A percentile compares a stretch with the other conserved stretches of the same genome.
Evolutionary conservation across 345 rosid species (phyloP).

Genomic region (Moricandia arvensis): DNA sequence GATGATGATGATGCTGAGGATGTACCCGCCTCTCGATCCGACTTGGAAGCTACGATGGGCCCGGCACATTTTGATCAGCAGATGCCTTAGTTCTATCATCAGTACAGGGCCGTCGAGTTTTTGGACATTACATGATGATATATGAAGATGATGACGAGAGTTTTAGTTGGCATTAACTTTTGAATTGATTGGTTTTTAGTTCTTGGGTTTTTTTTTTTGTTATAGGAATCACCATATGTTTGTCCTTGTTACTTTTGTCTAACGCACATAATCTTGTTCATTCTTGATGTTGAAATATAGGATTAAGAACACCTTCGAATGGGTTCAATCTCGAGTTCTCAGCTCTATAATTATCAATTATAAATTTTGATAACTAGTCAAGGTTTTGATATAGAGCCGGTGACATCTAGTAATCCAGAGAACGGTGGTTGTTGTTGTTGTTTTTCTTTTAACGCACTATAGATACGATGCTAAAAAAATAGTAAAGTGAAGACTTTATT

Average conservation of each 20-base stretch:
- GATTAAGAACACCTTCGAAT: neutral
- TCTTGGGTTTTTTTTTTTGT: neutral
- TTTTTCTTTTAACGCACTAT: neutral
- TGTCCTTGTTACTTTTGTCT: neutral
- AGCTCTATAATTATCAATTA: neutral
- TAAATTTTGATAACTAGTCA: neutral
- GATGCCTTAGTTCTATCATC: neutral
- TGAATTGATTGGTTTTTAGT: neutral
- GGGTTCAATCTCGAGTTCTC: neutral
- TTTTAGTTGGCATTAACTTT: neutral
- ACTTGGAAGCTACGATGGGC: slow-evolving; percentile 6
- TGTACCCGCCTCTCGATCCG: slow-evolving; percentile 6
- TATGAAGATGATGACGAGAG: neutral
- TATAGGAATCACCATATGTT: neutral
- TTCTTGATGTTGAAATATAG: neutral
- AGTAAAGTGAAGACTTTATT: neutral
- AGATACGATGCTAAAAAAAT: neutral
- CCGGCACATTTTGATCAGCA: neutral
- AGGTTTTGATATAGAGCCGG: neutral
- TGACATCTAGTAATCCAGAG: neutral
- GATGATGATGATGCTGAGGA: slow-evolving; percentile 1
- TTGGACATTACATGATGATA: neutral
- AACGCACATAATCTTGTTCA: neutral
- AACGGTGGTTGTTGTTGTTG: neutral
- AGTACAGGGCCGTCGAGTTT: neutral